phyloP scores from a whole-genome alignment of 208 protist species.

The Endotrypanum monterogeii region DNA sequence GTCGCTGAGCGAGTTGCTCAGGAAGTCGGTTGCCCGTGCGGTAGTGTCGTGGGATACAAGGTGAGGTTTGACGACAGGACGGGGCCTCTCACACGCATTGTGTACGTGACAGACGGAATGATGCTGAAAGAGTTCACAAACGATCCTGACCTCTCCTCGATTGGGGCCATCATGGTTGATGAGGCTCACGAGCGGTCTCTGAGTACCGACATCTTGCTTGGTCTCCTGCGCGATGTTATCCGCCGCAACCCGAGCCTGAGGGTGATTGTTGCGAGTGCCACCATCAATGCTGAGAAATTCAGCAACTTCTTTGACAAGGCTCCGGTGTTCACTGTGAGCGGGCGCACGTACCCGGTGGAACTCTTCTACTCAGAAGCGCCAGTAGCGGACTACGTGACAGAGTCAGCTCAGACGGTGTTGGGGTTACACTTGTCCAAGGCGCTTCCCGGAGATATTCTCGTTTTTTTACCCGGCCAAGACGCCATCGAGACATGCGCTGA shows the following conservation, averaged over 20 bases:
- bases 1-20: constrained; percentile 98
- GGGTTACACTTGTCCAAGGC: constrained; percentile 88
- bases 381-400: constrained; percentile 98
- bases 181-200: constrained; percentile 98
- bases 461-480: constrained; percentile 99
- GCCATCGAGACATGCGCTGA: constrained; percentile 95
- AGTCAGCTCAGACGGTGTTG: constrained; percentile 94
- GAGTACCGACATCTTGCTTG: constrained; percentile 93
- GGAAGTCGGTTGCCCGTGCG: constrained; percentile 89
- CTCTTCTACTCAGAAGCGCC: constrained; percentile 93
- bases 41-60: constrained; percentile 95
- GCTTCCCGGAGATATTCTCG: constrained; percentile 98
- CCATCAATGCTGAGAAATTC: constrained; percentile 98
- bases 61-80: constrained; percentile 98
- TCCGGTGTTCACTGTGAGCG: constrained; percentile 94
- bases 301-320: constrained; percentile 96
- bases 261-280: constrained; percentile 98
- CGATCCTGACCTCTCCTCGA: constrained; percentile 93
- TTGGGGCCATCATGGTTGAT: constrained; percentile 99
- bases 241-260: constrained; percentile 90
- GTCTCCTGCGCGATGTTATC: constrained; percentile 83
- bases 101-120: constrained; percentile 99
- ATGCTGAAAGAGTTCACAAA: constrained; percentile 97
- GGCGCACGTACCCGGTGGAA: constrained; percentile 98
- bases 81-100: constrained; percentile 84